Evolutionary conservation across 108 stramenopile species (phyloP), one percentile per base, ranked within the genome.

Genomic region (Stephanodiscus triporus): DNA sequence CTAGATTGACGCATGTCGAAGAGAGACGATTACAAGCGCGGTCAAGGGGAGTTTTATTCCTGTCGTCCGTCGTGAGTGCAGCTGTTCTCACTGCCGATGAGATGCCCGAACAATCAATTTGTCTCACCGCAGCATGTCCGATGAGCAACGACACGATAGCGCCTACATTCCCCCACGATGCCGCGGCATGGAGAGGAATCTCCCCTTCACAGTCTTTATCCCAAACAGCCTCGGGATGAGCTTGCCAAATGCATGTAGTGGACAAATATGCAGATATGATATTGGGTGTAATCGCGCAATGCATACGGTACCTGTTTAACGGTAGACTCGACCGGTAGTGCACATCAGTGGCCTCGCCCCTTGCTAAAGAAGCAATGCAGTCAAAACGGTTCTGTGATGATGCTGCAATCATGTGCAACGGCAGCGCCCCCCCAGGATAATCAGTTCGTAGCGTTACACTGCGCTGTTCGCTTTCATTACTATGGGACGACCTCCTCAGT

Each of bases 141-240:
- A 42, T 63, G 9, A 77, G 60, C 40, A 77, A 57, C 7, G 76
- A 68, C 17, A 77, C 26, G 16, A 69, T 51, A 34, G 58, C 38
- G n/a, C 76, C 76, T 19, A 77, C 32, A 55, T 64, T 77, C 0
- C 76, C 76, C 60, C 61, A 77, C 4, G 76, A 77, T 26, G 76
- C 76, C 9, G 78, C 78, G 42, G 68, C 48, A 61, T 79, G 78
- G 20, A 79, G 17, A 34, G 78, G 78, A 17, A 70, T 68, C 61
- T 77, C 76, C 11, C 76, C 76, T 19, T 77, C 68, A 24, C 68
- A 77, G 49, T 77, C 61, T 67, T 51, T 77, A 0, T 64, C 68
- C 76, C 76, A 70, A n/a, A 77, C 32, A n/a, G 76, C 76, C 13
- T 63, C 55, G 14, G 67, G 76, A 45, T 77, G 40, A 9, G 76